Evolutionary conservation across 805 yeast genomes (phyloP), one percentile per base, ranked within the genome.

Genomic region (Saccharomyces mikatae): DNA sequence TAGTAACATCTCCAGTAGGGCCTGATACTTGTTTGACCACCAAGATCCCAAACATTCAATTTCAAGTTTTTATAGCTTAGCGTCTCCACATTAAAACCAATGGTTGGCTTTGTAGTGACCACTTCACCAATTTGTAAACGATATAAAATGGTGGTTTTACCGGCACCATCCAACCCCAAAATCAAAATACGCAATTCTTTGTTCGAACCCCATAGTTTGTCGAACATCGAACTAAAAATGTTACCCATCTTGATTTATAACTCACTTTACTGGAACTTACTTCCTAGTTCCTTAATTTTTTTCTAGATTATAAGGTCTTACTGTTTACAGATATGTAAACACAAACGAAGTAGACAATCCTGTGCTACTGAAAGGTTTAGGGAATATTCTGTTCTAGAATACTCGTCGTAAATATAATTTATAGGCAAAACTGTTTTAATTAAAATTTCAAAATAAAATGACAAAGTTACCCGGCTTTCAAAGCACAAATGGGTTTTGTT

Each of bases 1-100:
- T 91, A 91, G 72, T 91, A 92, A 71, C 97, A 92, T 65, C 98
- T 79, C 98, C 98, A 91, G 72, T 91, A 91, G 1, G 98, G 97
- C 62, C 98, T 78, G 58, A 91, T 91, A 22, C 94, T 84, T 1
- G 97, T 91, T 70, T 91, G 98, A 1, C 98, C 98, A 58, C 98
- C 98, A 57, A 91, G 79, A 74, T 91, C 98, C 98, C 98, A 91
- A 70, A 92, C 96, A 70, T 92, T 91, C 63, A 91, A 80, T 49
- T 96, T 89, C 61, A 91, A 80, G 70, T 92, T 91, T 63, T 89
- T 89, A 70, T 92, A 91, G 51, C 81, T 83, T 57, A 91, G 75
- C 1, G 97, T 91, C 66, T 92, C 98, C 32, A 91, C 98, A 67
- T 91, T 92, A 78, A 91, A 91, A 3, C 98, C 98, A 60, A 91